These are phyloP conservation scores for Kandelia obovata DNA, from an alignment of 345 rosid species.

Conservation along the genomic window DNA sequence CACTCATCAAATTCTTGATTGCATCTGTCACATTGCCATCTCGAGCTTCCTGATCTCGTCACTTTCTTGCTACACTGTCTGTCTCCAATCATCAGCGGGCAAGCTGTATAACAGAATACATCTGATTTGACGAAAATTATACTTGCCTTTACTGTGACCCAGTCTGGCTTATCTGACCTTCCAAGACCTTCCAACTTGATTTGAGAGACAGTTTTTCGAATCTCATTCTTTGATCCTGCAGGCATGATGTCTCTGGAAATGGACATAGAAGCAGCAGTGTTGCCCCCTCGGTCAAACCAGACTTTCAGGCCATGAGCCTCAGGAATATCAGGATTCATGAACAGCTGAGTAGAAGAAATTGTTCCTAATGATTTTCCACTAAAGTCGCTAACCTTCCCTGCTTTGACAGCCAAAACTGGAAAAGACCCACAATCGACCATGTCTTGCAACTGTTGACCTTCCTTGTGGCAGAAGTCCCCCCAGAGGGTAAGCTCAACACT, in stretches of 20 bases:
- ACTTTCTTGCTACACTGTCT: slow-evolving; percentile 83
- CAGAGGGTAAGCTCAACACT: slow-evolving; percentile 79
- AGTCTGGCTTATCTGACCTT: slow-evolving; percentile 83
- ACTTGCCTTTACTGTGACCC: slow-evolving; percentile 71
- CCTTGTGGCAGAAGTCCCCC: slow-evolving; percentile 89
- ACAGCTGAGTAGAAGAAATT: slow-evolving; percentile 75
- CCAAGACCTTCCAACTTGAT: slow-evolving; percentile 91
- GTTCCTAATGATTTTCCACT: slow-evolving; percentile 82
- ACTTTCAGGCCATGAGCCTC: slow-evolving; percentile 57
- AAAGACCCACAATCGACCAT: slow-evolving; percentile 57
- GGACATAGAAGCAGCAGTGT: slow-evolving; percentile 49
- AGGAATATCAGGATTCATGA: slow-evolving; percentile 74
- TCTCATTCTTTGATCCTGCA: slow-evolving; percentile 54
- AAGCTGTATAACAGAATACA: slow-evolving; percentile 80
- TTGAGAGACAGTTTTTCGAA: slow-evolving; percentile 64
- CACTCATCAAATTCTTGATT: slow-evolving; percentile 83
- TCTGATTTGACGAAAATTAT: slow-evolving; percentile 70
- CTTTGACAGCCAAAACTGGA: slow-evolving; percentile 81
- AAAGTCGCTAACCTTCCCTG: slow-evolving; percentile 84
- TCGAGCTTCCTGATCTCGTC: slow-evolving; percentile 42
- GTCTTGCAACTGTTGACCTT: slow-evolving; percentile 77
- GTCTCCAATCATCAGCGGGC: slow-evolving; percentile 86
- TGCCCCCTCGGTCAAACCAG: slow-evolving; percentile 81
- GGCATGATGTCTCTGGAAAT: slow-evolving; percentile 68
- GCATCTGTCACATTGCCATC: slow-evolving; percentile 88